Conservation (phyloP, 768 basidiomycete genomes). For the Hortiboletus campestris region DNA sequence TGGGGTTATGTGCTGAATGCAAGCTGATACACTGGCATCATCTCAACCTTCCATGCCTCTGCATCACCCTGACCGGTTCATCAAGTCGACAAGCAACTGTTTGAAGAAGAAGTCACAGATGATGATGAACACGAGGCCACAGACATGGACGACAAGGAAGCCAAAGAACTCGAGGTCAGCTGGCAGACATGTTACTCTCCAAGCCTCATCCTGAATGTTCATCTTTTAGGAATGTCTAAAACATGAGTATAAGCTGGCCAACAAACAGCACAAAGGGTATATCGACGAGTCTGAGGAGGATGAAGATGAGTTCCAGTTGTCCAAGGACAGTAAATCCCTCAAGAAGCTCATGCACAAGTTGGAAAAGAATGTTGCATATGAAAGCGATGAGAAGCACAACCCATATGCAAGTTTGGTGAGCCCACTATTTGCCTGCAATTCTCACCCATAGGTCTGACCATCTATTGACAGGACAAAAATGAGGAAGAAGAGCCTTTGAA, state of each 20-base stretch:
- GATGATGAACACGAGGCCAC: constrained; percentile 78
- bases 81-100: constrained; percentile 70
- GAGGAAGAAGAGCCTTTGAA: constrained; percentile 63
- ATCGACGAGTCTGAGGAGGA: constrained; percentile 76
- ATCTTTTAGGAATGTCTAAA: constrained; percentile 71
- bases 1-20: constrained; percentile 80
- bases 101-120: constrained; percentile 82
- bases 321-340: constrained; percentile 74
- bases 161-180: constrained; percentile 75
- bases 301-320: constrained; percentile 57
- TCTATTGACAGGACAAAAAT: constrained; percentile 53
- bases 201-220: neutral
- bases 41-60: constrained; percentile 29
- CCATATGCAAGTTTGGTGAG: constrained; percentile 79
- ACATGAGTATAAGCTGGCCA: constrained; percentile 75
- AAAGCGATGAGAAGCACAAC: constrained; percentile 76
- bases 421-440: constrained; percentile 3
- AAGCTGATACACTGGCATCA: constrained; percentile 72
- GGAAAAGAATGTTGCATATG: constrained; percentile 81
- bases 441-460: neutral
- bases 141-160: constrained; percentile 79
- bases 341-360: constrained; percentile 83
- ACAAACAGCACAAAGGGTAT: constrained; percentile 66
- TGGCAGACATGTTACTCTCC: neutral
- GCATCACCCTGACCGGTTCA: constrained; percentile 20